Evolutionary conservation across 2,329 filamentous ascomycete genomes (phyloP).

Genomic region (Cladosporium cucumerinum): DNA sequence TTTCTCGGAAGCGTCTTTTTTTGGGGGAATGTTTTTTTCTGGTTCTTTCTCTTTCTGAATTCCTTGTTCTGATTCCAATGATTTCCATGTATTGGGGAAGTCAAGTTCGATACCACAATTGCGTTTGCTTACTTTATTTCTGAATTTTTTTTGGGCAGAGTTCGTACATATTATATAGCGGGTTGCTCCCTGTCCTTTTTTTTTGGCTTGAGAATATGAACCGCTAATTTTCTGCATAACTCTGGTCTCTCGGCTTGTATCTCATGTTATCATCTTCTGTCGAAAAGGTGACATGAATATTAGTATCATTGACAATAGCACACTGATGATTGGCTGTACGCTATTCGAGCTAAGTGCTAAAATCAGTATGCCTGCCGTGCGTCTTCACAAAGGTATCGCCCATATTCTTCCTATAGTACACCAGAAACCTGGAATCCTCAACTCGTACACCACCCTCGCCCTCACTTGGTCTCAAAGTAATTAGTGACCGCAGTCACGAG

Average conservation of each 20-base stretch:
- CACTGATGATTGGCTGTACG: neutral
- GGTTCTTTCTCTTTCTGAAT: neutral
- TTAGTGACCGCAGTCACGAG: slow-evolving; percentile 35
- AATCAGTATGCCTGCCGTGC: neutral
- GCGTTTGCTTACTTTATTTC: neutral
- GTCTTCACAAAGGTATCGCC: neutral
- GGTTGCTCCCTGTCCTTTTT: neutral
- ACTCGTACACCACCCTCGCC: neutral
- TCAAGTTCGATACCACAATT: slow-evolving; percentile 15
- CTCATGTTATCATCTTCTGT: neutral
- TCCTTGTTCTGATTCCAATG: slow-evolving; percentile 8
- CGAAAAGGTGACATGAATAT: neutral
- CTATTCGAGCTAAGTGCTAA: neutral
- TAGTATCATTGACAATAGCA: neutral
- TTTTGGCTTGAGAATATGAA: neutral
- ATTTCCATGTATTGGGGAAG: neutral
- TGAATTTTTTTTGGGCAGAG: neutral
- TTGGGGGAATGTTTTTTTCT: neutral
- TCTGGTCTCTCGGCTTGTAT: neutral
- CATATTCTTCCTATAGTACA: neutral
- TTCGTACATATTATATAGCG: neutral
- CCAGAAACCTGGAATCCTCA: neutral
- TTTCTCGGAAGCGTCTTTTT: neutral
- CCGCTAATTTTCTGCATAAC: neutral
- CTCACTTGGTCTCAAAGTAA: slow-evolving; percentile 35